Percentiles rank a stretch among this genome's conserved stretches.
Evolutionary conservation across 768 basidiomycete species (phyloP).

Genomic region (Podaxis mareebaensis): DNA sequence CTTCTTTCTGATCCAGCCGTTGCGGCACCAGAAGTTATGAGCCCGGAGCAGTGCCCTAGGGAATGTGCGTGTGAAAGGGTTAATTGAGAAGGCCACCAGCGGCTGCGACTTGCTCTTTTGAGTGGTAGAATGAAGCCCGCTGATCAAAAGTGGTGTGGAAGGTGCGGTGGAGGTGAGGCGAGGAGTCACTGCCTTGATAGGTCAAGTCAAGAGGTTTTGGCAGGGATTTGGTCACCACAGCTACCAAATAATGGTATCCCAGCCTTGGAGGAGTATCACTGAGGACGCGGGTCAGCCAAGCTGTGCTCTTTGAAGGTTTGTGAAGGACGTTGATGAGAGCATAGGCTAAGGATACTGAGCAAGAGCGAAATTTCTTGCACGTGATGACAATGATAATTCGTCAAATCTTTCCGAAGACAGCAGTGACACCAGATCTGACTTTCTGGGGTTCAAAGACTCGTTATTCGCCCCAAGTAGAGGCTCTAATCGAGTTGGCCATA

Average conservation of each 20-base stretch:
- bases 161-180: slow-evolving; percentile 6
- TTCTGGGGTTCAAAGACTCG: too few species aligned
- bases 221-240: neutral
- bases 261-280: neutral
- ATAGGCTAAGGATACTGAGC: neutral
- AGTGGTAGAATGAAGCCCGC: neutral
- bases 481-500: too few species aligned
- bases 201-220: neutral
- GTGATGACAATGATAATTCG: neutral
- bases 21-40: neutral
- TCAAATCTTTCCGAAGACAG: neutral
- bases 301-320: neutral
- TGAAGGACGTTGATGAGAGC: neutral
- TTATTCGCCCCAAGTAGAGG: too few species aligned
- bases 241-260: neutral
- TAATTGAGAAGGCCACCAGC: neutral
- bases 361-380: neutral
- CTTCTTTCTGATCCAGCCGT: neutral
- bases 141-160: neutral
- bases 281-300: neutral
- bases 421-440: too few species aligned
- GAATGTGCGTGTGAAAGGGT: neutral
- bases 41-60: neutral
- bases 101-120: neutral
- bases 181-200: neutral